These are phyloP conservation scores for Crucibulum laeve DNA, from an alignment of 768 basidiomycete species.

Conservation along the genomic window DNA sequence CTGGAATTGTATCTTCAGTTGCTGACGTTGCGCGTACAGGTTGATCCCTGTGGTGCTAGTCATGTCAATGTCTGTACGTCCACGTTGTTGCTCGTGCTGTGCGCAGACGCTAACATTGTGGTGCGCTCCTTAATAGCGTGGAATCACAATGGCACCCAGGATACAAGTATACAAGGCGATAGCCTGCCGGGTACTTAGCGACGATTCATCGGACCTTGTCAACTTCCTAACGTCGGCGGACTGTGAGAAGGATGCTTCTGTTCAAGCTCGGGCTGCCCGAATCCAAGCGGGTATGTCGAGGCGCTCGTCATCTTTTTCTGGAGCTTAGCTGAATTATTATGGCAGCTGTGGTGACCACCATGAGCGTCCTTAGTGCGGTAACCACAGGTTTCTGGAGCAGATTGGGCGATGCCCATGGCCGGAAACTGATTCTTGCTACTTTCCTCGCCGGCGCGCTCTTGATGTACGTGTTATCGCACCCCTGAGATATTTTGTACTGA, in stretches of 20 bases:
- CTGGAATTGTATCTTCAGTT: conserved; percentile 4
- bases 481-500: neutral
- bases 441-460: conserved; percentile 66
- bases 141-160: conserved; percentile 74
- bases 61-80: conserved; percentile 61
- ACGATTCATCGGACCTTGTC: conserved; percentile 15
- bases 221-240: conserved; percentile 14
- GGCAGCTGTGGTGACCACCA: conserved; percentile 63
- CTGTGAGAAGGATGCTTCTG: conserved; percentile 38
- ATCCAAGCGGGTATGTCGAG: conserved; percentile 56
- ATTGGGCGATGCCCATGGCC: conserved; percentile 70
- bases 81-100: neutral
- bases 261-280: conserved; percentile 64
- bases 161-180: conserved; percentile 79
- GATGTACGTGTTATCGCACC: conserved; percentile 47
- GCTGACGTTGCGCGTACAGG: conserved; percentile 32
- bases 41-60: conserved; percentile 67
- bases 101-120: neutral
- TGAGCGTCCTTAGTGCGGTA: conserved; percentile 76
- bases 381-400: conserved; percentile 88
- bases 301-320: neutral
- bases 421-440: conserved; percentile 68
- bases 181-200: conserved; percentile 54
- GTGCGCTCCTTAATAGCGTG: conserved; percentile 44
- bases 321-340: neutral